Base-by-base conservation (phyloP, 2,329 filamentous ascomycete genomes). In the Penicillium sp. region DNA sequence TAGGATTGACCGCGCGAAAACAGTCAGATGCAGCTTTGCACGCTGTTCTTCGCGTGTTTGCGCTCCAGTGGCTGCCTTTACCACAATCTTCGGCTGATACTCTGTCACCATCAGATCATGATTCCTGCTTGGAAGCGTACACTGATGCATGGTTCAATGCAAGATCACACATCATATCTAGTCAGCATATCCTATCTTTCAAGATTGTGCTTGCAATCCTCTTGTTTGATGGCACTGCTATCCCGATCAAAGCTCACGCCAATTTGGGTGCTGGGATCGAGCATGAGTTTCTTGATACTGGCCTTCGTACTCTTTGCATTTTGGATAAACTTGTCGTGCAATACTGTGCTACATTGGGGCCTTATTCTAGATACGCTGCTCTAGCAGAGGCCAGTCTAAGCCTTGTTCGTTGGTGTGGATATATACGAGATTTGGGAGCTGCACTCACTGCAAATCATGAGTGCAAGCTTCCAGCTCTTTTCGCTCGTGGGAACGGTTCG, bases 401-500 rank as follows among this genome's bases (percentile, higher is more conserved):
- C 25, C 42, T 67, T 29, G 33, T 66, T 19, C 61, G 62, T 6
- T 67, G 65, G 67, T 59, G 63, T 51, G 63, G 50, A 1, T 68
- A 67, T 51, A 60, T 69, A 29, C 67, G 67, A 16, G 65, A 68
- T 35, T 66, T 61, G 10, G 67, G 66, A 11, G 67, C 64, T 29
- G 62, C 61, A 16, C 57, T 69, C 4, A 56, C 59, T 16, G 55
- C 46, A 23, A 27, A 61, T 37, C 54, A 59, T 6, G 33, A 50
- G 23, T 67, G 63, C 31, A 64, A 50, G 37, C 44, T 68, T 23
- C 59, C 60, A 14, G 4, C 26, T 3, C 4, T 42, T 42, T 42
- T 42, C 10, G 39, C 39, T 13, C 39, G 39, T 42, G 39, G 21
- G 39, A 42, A 23, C 3, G n/a, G 39, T 42, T 11, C 19, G 39